Percentiles rank a stretch among this genome's conserved stretches.
phyloP scores from a whole-genome alignment of 257 asterid species.

The Solanum pimpinellifolium region DNA sequence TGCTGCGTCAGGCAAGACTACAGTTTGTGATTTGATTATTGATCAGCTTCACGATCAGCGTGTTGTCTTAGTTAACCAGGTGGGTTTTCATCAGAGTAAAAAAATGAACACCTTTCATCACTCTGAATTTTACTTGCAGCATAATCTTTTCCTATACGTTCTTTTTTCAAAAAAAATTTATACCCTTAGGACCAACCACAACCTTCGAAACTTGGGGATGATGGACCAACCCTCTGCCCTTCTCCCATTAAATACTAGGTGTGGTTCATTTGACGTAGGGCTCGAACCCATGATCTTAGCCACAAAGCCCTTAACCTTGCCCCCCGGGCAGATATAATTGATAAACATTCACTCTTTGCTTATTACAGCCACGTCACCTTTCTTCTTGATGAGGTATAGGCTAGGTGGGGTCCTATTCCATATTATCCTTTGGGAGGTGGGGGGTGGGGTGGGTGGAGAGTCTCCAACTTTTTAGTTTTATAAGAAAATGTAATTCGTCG shows the following conservation, averaged over 20 bases:
- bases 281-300: background rate
- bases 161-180: background rate
- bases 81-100: background rate
- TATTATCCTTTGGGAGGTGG: background rate
- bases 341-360: background rate
- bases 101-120: background rate
- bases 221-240: background rate
- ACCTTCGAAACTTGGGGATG: background rate
- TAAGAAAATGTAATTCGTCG: background rate
- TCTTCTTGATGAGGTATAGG: background rate
- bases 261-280: background rate
- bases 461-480: background rate
- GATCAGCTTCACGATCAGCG: constrained; percentile 98
- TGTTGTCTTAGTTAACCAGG: constrained; percentile 98
- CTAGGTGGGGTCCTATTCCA: background rate
- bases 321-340: background rate
- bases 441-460: background rate
- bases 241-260: background rate
- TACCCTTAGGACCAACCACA: background rate
- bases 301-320: background rate
- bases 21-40: constrained; percentile 96
- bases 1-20: constrained; percentile 94
- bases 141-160: background rate
- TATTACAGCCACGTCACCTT: background rate
- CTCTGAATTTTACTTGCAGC: background rate